phyloP scores from a whole-genome alignment of 371 early-diverging fungal species.

The Blastocladiella emersonii region DNA sequence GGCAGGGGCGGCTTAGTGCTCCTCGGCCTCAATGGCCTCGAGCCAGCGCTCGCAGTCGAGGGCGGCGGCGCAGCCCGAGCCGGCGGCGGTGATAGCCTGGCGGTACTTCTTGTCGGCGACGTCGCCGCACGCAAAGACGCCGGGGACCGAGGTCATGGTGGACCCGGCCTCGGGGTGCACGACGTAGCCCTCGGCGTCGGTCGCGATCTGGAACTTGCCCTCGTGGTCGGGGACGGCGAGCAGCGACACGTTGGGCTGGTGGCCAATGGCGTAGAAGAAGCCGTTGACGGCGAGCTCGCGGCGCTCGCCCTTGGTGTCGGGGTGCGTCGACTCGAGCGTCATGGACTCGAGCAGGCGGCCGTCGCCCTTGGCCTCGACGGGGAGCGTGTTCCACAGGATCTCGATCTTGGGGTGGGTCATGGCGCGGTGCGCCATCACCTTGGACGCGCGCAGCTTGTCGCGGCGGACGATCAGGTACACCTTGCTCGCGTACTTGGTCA shows the following conservation, averaged over 20 bases:
- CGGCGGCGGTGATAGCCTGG: slow-evolving; percentile 60
- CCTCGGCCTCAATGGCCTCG: not conserved
- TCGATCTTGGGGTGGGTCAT: slow-evolving; percentile 75
- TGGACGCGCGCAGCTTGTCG: slow-evolving; percentile 89
- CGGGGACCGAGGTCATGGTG: slow-evolving; percentile 68
- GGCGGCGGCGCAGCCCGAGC: slow-evolving; percentile 91
- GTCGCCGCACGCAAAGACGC: slow-evolving; percentile 97
- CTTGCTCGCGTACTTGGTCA: slow-evolving; percentile 52
- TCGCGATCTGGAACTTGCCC: slow-evolving; percentile 32
- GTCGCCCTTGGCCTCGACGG: slow-evolving; percentile 75
- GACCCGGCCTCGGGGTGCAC: slow-evolving; percentile 58
- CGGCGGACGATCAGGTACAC: slow-evolving; percentile 92
- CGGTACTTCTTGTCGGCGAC: slow-evolving; percentile 94
- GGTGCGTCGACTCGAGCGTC: slow-evolving; percentile 26
- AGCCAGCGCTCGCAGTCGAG: slow-evolving; percentile 68
- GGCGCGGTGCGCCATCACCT: slow-evolving; percentile 87
- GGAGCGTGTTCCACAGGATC: slow-evolving; percentile 77
- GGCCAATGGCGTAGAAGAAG: slow-evolving; percentile 98
- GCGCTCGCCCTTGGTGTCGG: slow-evolving; percentile 23
- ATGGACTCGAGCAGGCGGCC: slow-evolving; percentile 55
- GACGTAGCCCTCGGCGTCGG: slow-evolving; percentile 84
- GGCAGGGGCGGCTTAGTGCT: too few relatives aligned
- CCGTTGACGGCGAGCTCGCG: slow-evolving; percentile 65
- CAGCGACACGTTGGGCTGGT: slow-evolving; percentile 75
- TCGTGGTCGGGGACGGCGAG: slow-evolving; percentile 21